Evolutionary conservation across 1,139 yeast species (phyloP).

Genomic region (Kurtzmaniella quercitrusa): DNA sequence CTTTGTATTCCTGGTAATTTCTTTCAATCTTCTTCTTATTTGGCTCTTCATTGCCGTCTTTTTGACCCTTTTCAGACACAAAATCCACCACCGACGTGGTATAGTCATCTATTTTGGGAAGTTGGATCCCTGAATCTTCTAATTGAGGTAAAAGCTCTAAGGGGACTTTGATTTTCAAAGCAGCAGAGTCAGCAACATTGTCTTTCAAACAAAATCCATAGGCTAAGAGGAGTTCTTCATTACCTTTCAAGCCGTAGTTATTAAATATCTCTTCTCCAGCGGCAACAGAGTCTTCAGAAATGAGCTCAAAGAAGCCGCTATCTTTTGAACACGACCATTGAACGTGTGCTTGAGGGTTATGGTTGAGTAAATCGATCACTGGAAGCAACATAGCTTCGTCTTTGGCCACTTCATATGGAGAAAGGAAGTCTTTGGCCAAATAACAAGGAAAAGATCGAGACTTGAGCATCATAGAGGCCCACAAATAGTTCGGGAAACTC

Average conservation of each 20-base stretch:
- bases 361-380: slow-evolving; percentile 74
- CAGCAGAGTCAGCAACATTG: slow-evolving; percentile 62
- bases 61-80: slow-evolving; percentile 10
- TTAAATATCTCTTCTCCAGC: slow-evolving; percentile 56
- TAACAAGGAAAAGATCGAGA: slow-evolving; percentile 78
- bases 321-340: slow-evolving; percentile 47
- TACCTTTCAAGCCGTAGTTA: slow-evolving; percentile 84
- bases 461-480: slow-evolving; percentile 69
- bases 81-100: slow-evolving; percentile 33
- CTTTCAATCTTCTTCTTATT: no score
- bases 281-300: slow-evolving; percentile 18
- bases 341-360: slow-evolving; percentile 57
- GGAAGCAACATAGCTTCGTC: slow-evolving; percentile 73
- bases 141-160: slow-evolving; percentile 28
- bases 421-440: slow-evolving; percentile 26
- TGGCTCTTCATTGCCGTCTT: slow-evolving; percentile 8
- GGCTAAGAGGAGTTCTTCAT: slow-evolving; percentile 64
- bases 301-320: slow-evolving; percentile 26
- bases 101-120: slow-evolving; percentile 47
- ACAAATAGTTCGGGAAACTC: slow-evolving; percentile 59
- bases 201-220: slow-evolving; percentile 67
- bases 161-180: slow-evolving; percentile 51
- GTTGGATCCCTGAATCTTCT: slow-evolving; percentile 32
- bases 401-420: slow-evolving; percentile 17
- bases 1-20: slow-evolving; percentile 16